Conservation (phyloP, 441 rosid genomes). For the Lagerstroemia fauriei region DNA sequence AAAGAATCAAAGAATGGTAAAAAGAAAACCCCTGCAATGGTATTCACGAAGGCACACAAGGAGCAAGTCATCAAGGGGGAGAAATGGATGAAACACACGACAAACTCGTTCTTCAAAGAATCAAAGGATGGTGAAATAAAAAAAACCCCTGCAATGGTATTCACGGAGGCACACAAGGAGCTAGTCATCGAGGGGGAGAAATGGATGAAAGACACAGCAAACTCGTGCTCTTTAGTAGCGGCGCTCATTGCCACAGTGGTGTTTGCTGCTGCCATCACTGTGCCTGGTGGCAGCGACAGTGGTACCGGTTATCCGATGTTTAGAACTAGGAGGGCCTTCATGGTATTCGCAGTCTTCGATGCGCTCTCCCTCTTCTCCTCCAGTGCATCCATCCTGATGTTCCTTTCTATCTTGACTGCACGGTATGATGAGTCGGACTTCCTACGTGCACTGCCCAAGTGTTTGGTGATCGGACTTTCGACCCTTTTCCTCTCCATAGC, state of each 20-base stretch:
- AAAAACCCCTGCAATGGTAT: not conserved
- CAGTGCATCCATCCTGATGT: too few relatives aligned
- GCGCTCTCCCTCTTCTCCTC: too few relatives aligned
- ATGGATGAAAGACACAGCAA: too few relatives aligned
- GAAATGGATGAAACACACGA: too few relatives aligned
- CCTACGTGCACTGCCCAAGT: too few relatives aligned
- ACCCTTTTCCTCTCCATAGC: not conserved
- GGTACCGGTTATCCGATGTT: not conserved
- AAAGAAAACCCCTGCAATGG: not conserved
- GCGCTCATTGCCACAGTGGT: not conserved
- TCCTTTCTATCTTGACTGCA: not conserved
- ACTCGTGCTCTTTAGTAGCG: too few relatives aligned
- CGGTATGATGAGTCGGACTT: not conserved
- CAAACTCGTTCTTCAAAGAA: too few relatives aligned
- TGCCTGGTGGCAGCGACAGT: not conserved
- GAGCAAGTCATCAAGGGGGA: too few relatives aligned
- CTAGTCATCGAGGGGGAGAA: too few relatives aligned
- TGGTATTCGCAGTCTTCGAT: not conserved
- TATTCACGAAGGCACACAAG: not conserved
- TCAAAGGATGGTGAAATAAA: too few relatives aligned
- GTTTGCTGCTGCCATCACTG: not conserved
- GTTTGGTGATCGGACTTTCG: not conserved
- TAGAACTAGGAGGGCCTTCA: not conserved
- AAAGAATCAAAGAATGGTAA: not conserved
- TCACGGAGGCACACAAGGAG: not conserved